These are phyloP conservation scores for Ailanthus altissimus DNA, from an alignment of 345 rosid genomes.

Conservation along the genomic window DNA sequence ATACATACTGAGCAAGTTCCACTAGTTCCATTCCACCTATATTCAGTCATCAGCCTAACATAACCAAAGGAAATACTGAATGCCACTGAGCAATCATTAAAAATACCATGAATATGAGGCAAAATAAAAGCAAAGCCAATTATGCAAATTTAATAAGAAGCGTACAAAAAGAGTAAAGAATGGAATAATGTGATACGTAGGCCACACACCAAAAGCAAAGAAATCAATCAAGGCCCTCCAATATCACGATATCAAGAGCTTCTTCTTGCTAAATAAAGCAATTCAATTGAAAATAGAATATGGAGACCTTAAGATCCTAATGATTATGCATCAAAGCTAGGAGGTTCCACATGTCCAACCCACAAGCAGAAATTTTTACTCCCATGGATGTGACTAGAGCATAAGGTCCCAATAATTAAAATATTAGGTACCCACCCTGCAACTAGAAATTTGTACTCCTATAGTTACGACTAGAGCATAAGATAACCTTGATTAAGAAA, in stretches of 20 bases:
- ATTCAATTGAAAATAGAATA: background rate
- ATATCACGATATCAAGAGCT: background rate
- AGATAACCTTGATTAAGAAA: background rate
- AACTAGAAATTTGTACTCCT: background rate
- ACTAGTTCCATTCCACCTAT: conserved; percentile 2
- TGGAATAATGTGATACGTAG: background rate
- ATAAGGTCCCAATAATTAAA: background rate
- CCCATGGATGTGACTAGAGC: background rate
- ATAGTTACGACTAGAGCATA: background rate
- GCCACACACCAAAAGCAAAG: background rate
- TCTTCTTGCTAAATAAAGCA: background rate
- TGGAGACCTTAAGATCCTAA: background rate
- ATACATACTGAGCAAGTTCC: background rate
- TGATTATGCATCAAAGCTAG: background rate
- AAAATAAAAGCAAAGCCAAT: background rate
- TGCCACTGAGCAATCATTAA: background rate
- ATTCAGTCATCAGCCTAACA: background rate
- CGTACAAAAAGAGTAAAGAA: background rate
- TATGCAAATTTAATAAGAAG: background rate
- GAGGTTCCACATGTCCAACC: background rate
- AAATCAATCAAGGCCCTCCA: background rate
- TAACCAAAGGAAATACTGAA: background rate
- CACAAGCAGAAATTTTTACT: background rate
- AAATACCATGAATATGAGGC: background rate
- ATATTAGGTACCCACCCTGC: background rate